Evolutionary conservation across 306 rosid genomes (phyloP).

Genomic region (Vigna hirtella): DNA sequence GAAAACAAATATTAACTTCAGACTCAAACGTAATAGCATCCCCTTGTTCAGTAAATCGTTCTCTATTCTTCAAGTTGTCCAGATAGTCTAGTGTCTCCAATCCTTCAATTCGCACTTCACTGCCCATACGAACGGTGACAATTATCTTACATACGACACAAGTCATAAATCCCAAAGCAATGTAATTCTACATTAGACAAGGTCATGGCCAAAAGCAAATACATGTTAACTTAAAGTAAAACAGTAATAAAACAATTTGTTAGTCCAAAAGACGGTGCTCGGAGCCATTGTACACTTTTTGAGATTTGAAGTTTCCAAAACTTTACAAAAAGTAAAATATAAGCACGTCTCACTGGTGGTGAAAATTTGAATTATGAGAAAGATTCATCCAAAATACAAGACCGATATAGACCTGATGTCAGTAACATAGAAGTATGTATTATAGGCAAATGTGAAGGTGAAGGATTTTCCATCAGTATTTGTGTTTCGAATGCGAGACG

Average conservation of each 20-base stretch:
- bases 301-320: slow-evolving; percentile 7
- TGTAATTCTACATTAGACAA: slow-evolving; percentile 21
- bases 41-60: slow-evolving; percentile 83
- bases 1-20: slow-evolving; percentile 56
- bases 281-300: neutral
- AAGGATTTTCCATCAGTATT: slow-evolving; percentile 73
- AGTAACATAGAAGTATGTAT: slow-evolving; percentile 65
- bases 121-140: slow-evolving; percentile 38
- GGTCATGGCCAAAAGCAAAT: slow-evolving; percentile 17
- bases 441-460: slow-evolving; percentile 79
- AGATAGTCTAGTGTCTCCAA: slow-evolving; percentile 84
- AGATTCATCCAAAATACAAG: neutral
- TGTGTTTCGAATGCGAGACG: slow-evolving; percentile 81
- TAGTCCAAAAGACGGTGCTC: neutral
- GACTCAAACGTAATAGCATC: slow-evolving; percentile 79
- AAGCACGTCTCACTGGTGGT: neutral
- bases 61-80: slow-evolving; percentile 72
- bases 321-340: slow-evolving; percentile 2
- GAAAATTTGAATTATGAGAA: neutral
- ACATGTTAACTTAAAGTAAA: neutral
- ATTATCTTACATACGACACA: slow-evolving; percentile 33
- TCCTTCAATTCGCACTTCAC: slow-evolving; percentile 90
- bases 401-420: slow-evolving; percentile 64
- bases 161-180: slow-evolving; percentile 9
- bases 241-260: neutral